A percentile compares a stretch with the other conserved stretches of the same genome.
These are phyloP conservation scores for Globisporangium sylvaticum DNA, from an alignment of 352 stramenopile genomes.

Conservation along the genomic window DNA sequence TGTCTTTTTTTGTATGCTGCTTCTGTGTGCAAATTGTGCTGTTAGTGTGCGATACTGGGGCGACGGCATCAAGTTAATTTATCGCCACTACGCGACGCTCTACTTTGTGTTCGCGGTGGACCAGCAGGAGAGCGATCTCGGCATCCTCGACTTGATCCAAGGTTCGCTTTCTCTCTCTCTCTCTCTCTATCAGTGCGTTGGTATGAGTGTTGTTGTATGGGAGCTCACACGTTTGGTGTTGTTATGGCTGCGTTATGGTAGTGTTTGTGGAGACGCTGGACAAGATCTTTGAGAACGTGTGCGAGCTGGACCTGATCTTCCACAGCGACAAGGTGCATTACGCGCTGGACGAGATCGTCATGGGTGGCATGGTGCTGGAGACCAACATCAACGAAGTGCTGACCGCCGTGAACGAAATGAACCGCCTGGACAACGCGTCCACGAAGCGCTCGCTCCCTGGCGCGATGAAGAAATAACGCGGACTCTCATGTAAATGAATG, in stretches of 20 bases:
- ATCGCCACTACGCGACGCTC: slow-evolving; percentile 98
- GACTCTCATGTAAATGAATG: slow-evolving; percentile 4
- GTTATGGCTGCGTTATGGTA: slow-evolving; percentile 27
- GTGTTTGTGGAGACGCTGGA: slow-evolving; percentile 95
- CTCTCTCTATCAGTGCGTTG: no score
- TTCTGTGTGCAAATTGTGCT: background rate
- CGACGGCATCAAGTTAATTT: slow-evolving; percentile 98
- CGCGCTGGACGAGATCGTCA: slow-evolving; percentile 99
- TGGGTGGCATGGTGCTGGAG: slow-evolving; percentile 99
- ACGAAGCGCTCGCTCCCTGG: slow-evolving; percentile 74
- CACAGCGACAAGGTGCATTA: slow-evolving; percentile 97
- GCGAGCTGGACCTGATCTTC: slow-evolving; percentile 99
- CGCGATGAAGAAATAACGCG: slow-evolving; percentile 56
- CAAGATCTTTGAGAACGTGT: slow-evolving; percentile 99
- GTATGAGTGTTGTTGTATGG: background rate
- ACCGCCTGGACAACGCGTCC: slow-evolving; percentile 87
- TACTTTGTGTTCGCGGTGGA: slow-evolving; percentile 99
- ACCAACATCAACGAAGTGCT: slow-evolving; percentile 99
- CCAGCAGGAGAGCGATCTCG: slow-evolving; percentile 97
- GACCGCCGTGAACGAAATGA: slow-evolving; percentile 96
- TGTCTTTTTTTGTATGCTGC: slow-evolving; percentile 8
- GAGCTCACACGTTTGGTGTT: background rate
- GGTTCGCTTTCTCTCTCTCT: slow-evolving; percentile 32
- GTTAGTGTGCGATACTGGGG: slow-evolving; percentile 90
- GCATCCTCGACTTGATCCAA: slow-evolving; percentile 99